phyloP scores from a whole-genome alignment of 2,329 filamentous ascomycete species.

The Pseudogymnoascus sp. region DNA sequence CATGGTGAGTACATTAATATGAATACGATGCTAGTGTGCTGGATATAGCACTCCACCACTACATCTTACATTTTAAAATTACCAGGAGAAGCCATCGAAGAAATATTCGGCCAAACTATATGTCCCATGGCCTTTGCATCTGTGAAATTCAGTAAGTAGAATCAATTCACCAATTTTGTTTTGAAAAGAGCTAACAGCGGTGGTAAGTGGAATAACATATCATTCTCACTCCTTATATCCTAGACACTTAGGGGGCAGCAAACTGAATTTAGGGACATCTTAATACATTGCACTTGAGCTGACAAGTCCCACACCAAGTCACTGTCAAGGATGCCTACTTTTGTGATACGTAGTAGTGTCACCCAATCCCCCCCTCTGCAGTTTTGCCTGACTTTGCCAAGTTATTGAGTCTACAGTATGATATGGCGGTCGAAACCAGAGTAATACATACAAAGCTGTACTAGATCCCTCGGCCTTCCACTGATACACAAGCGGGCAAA shows the following conservation, averaged over 20 bases:
- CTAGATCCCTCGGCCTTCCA: background rate
- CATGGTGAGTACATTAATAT: background rate
- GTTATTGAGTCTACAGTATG: background rate
- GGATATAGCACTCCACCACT: background rate
- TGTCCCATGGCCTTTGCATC: background rate
- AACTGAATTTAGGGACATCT: background rate
- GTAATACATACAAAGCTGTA: background rate
- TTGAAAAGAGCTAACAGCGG: background rate
- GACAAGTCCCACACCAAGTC: too few relatives aligned
- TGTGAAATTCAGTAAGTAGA: background rate
- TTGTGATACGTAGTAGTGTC: constrained; percentile 3
- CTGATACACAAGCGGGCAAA: background rate
- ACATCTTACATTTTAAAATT: background rate
- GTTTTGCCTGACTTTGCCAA: background rate
- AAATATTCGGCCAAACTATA: background rate
- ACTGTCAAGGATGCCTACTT: background rate
- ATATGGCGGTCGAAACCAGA: background rate
- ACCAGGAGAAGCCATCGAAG: background rate
- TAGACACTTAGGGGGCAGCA: background rate
- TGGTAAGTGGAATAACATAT: background rate
- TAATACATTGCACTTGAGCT: background rate
- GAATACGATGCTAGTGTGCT: background rate
- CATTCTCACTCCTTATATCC: background rate
- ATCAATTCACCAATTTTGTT: background rate
- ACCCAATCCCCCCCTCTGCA: background rate